Base-by-base conservation (phyloP, 768 basidiomycete species). In the Rhodotorula babjevae region DNA sequence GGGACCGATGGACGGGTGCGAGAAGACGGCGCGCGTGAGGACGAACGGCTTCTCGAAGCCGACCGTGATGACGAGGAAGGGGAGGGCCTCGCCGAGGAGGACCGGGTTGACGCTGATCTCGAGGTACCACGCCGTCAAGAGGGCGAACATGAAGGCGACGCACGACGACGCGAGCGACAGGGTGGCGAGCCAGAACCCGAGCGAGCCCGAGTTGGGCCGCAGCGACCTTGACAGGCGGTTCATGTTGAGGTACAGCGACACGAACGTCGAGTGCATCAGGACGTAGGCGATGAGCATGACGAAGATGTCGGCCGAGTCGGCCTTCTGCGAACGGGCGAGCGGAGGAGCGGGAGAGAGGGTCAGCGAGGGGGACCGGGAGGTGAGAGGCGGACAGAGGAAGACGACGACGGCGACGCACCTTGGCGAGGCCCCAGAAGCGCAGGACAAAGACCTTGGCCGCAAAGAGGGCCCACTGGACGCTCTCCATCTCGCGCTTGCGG, bases 11-110 rank as follows among this genome's bases (percentile, higher is more conserved):
- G 83, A 81, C 4, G 90, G 91, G 76, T 93, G 90, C 42, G 87
- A 85, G 82, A 97, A 92, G 25, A 98, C 91, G 4, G 93, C 89
- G 21, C 89, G 86, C 5, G 93, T 94, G 36, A 99, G 87, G 14
- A 91, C 87, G 59, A 95, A 88, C 0, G 94, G 95, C 81, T 99
- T 98, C 82, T 99, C 96, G 81, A 98, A 99, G 14, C 95, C 95
- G 71, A 99, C 88, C 3, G 93, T 96, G 81, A 95, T 95, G 49
- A 99, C 94, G 61, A 98, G 84, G 87, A 98, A 98, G 0, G 96
- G 96, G 0, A 99, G 86, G 0, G 96, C 95, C 81, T 99, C 96
- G 18, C 91, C 92, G 63, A 99, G 85, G 18, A 89, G 89, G 65
- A 98, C 89, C 2, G 93, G 92, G 80, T 98, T 94, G 76, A 99